A percentile compares a stretch with the other conserved stretches of the same genome.
Conservation (phyloP, 345 rosid species). For the Camelina neglecta region DNA sequence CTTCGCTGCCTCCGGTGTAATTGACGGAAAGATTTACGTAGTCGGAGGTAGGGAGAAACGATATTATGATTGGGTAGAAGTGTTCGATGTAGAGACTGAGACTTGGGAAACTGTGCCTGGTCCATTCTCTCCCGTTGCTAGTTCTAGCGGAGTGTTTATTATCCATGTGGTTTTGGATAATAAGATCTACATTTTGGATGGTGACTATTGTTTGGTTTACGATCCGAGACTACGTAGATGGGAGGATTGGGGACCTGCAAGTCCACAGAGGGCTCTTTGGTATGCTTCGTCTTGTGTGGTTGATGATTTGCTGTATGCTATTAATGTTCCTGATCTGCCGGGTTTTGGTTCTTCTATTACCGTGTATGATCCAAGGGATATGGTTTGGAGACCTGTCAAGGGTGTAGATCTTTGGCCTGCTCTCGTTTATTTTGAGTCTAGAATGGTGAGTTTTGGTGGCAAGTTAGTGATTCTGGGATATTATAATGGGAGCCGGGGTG, state of each 20-base stretch:
- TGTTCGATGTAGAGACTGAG: neutral
- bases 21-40: conserved; percentile 17
- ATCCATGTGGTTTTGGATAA: neutral
- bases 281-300: neutral
- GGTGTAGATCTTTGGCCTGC: neutral
- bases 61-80: neutral
- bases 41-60: neutral
- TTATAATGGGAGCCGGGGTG: neutral
- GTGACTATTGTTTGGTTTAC: neutral
- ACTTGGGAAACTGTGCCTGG: neutral
- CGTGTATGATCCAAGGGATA: neutral
- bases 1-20: conserved; percentile 4
- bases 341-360: neutral
- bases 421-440: neutral
- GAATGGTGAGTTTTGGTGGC: neutral
- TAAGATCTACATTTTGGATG: neutral
- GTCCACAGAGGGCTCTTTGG: neutral
- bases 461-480: conserved; percentile 11
- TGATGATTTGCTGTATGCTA: neutral
- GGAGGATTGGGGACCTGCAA: neutral
- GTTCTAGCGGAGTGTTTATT: neutral
- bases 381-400: neutral
- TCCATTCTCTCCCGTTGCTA: neutral
- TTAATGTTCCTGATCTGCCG: neutral
- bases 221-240: neutral